A percentile compares a stretch with the other conserved stretches of the same genome.
These are phyloP conservation scores for Trifolium repens DNA, from an alignment of 306 rosid species.

Conservation along the genomic window DNA sequence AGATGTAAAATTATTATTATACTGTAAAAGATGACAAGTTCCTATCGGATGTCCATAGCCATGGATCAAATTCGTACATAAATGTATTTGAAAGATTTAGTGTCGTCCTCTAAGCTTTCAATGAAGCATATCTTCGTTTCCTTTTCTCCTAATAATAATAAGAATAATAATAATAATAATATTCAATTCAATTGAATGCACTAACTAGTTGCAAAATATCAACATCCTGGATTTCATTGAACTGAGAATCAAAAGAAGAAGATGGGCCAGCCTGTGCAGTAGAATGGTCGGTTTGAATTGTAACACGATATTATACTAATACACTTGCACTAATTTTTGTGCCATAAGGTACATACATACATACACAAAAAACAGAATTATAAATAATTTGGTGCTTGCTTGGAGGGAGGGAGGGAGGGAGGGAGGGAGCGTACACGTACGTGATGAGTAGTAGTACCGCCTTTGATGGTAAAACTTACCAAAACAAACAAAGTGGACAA, in stretches of 20 bases:
- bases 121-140: background rate
- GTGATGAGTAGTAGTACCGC: background rate
- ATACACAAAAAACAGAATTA: background rate
- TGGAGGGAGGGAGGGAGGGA: too few species aligned
- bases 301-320: background rate
- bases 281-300: background rate
- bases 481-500: constrained; percentile 4
- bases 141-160: background rate
- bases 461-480: background rate
- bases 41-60: too few species aligned
- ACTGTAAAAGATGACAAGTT: too few species aligned
- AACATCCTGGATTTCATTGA: background rate
- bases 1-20: too few species aligned
- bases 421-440: background rate
- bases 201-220: background rate
- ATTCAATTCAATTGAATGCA: background rate
- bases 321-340: background rate
- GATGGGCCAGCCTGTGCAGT: background rate
- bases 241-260: background rate
- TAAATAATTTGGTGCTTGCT: background rate
- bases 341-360: background rate
- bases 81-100: background rate
- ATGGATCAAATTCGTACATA: too few species aligned
- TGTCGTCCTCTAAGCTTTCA: background rate
- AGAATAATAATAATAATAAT: too few species aligned